Conservation (phyloP, 495 filamentous ascomycete species). For the Neurospora sp. region DNA sequence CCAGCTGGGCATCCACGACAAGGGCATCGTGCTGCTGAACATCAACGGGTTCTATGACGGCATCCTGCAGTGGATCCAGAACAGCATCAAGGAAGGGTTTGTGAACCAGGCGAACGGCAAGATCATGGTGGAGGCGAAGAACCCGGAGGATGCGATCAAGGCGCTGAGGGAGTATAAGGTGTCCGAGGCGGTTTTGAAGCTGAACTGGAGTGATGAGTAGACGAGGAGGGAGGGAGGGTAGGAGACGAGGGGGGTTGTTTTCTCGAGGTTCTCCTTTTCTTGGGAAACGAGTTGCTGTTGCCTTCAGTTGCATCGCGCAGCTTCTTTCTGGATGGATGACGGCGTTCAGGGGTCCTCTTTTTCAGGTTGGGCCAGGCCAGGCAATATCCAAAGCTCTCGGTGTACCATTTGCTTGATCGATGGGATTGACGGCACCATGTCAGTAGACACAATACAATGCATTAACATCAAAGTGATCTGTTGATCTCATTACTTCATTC, state of each 20-base stretch:
- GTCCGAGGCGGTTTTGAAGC: slow-evolving; percentile 59
- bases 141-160: slow-evolving; percentile 59
- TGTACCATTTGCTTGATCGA: background rate
- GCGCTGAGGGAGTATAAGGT: slow-evolving; percentile 65
- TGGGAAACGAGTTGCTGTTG: background rate
- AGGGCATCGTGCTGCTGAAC: slow-evolving; percentile 73
- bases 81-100: slow-evolving; percentile 67
- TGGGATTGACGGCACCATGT: background rate
- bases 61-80: slow-evolving; percentile 69
- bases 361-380: background rate
- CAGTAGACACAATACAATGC: background rate
- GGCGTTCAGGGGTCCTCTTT: background rate
- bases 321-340: background rate
- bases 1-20: slow-evolving; percentile 84
- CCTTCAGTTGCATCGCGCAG: background rate
- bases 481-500: background rate
- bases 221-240: too few species aligned
- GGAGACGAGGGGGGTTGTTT: background rate
- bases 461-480: background rate
- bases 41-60: slow-evolving; percentile 88
- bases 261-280: background rate
- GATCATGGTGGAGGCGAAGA: slow-evolving; percentile 70
- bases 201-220: slow-evolving; percentile 71
- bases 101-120: slow-evolving; percentile 54
- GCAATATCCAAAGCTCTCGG: background rate